Conservation (phyloP, 2,329 filamentous ascomycete genomes). For the Colletotrichum cereale region DNA sequence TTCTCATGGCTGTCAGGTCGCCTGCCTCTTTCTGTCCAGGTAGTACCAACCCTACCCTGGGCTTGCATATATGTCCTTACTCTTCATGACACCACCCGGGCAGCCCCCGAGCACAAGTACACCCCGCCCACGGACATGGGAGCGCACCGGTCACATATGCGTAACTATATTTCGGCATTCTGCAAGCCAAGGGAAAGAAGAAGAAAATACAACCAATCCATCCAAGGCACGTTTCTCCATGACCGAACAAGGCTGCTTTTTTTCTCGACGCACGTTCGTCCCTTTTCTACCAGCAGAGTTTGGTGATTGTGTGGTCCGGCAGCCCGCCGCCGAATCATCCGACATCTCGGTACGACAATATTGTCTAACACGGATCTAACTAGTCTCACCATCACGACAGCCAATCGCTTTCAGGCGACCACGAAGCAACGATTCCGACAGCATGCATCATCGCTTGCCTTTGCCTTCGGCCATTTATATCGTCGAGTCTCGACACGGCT, state of each 20-base stretch:
- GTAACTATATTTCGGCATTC: constrained; percentile 29
- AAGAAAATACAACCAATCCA: neutral
- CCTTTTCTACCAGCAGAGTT: constrained; percentile 10
- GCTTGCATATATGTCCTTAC: neutral
- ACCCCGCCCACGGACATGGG: constrained; percentile 1
- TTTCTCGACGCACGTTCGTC: constrained; percentile 22
- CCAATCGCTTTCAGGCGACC: constrained; percentile 22
- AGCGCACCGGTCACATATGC: constrained; percentile 31
- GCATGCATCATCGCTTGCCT: neutral
- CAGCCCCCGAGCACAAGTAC: constrained; percentile 14
- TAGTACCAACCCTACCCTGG: constrained; percentile 5
- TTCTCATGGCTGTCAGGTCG: neutral
- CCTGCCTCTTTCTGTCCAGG: neutral
- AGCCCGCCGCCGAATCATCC: constrained; percentile 19
- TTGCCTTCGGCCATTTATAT: neutral
- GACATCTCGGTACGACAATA: constrained; percentile 13
- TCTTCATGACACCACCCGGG: neutral
- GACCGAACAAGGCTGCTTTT: neutral
- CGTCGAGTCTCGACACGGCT: neutral
- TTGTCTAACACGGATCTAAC: constrained; percentile 22
- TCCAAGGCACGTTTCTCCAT: neutral
- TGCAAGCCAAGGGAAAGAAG: constrained; percentile 15
- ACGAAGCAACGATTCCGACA: constrained; percentile 10
- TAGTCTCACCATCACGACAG: constrained; percentile 8
- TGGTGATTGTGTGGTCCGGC: constrained; percentile 5